Evolutionary conservation across 257 asterid genomes (phyloP).

Genomic region (Eustoma russellianum): DNA sequence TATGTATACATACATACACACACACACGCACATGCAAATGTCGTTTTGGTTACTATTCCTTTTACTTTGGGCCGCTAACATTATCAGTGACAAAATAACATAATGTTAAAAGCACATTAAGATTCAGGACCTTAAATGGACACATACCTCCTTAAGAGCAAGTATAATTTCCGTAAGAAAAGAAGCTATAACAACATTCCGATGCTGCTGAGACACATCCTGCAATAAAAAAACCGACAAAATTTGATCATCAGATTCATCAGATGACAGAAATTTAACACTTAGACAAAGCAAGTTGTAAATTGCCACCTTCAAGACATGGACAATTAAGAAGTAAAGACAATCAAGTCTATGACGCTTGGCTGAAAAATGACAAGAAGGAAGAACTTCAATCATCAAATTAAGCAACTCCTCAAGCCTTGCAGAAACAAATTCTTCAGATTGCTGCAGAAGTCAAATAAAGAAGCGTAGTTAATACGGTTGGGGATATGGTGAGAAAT

Average conservation of each 20-base stretch:
- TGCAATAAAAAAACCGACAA: conserved; percentile 22
- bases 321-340: conserved; percentile 63
- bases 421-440: conserved; percentile 53
- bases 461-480: conserved; percentile 6
- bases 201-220: conserved; percentile 53
- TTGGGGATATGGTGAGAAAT: too few species aligned
- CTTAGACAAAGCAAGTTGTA: conserved; percentile 7
- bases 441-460: conserved; percentile 31
- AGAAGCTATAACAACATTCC: conserved; percentile 45
- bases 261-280: not conserved
- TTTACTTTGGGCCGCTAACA: too few species aligned
- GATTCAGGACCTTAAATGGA: too few species aligned
- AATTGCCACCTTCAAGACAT: conserved; percentile 56
- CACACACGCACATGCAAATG: too few species aligned
- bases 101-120: too few species aligned
- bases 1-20: too few species aligned
- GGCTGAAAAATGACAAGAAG: conserved; percentile 86
- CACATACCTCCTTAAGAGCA: conserved; percentile 78
- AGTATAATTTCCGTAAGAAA: conserved; percentile 85
- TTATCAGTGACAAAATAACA: too few species aligned
- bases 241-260: conserved; percentile 9
- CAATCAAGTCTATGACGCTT: conserved; percentile 88
- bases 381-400: conserved; percentile 81
- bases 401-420: conserved; percentile 50
- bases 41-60: too few species aligned